phyloP scores from a whole-genome alignment of 352 stramenopile genomes.

The Aphanomyces stellatus region DNA sequence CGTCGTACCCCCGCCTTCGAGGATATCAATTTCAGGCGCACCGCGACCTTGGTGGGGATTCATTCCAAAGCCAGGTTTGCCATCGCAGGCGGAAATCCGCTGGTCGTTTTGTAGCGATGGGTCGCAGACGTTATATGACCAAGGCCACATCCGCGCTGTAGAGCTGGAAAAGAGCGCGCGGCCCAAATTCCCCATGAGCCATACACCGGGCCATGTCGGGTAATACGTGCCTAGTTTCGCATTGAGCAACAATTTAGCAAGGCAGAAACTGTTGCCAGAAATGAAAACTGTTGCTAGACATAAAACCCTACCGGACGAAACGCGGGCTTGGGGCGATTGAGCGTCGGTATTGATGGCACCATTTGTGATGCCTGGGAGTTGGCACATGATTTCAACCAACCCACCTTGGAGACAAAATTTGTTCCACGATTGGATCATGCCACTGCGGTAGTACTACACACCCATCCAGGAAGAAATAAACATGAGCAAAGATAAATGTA shows the following conservation, averaged over 20 bases:
- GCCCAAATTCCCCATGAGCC: conserved; percentile 80
- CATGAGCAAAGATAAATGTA: not conserved
- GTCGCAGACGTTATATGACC: not conserved
- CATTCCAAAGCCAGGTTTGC: conserved; percentile 18
- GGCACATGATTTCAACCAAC: conserved; percentile 84
- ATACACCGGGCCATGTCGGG: conserved; percentile 88
- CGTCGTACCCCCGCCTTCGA: conserved; percentile 77
- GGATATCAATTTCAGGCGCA: conserved; percentile 52
- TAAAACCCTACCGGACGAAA: no score
- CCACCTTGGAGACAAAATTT: conserved; percentile 90
- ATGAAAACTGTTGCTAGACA: no score
- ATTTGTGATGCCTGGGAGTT: conserved; percentile 72
- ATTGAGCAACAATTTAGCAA: no score
- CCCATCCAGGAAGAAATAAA: not conserved
- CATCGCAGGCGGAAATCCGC: conserved; percentile 15
- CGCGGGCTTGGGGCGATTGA: no score
- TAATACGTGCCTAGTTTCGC: no score
- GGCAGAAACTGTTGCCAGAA: no score
- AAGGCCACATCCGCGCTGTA: conserved; percentile 33
- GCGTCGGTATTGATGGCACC: conserved; percentile 40
- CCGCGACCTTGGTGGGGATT: not conserved
- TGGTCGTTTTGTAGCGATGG: no score
- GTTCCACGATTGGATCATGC: conserved; percentile 91
- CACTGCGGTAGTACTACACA: conserved; percentile 38
- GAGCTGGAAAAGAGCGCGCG: conserved; percentile 71